Conservation (phyloP, 2,329 filamentous ascomycete species). For the Daldinia sp. region DNA sequence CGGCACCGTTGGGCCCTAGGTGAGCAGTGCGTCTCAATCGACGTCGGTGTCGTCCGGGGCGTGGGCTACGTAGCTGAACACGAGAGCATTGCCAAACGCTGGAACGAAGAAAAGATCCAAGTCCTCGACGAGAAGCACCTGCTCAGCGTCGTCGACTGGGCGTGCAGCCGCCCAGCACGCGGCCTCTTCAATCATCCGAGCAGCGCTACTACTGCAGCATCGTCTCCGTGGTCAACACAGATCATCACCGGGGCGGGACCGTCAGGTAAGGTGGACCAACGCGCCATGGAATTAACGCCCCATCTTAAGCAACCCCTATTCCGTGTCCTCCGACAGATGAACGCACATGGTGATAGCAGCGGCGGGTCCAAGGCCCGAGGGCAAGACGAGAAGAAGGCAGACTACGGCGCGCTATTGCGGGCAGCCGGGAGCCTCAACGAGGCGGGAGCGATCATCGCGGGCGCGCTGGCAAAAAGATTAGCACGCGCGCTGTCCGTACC, state of each 20-base stretch:
- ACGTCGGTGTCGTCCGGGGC: slow-evolving; percentile 17
- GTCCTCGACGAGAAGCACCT: neutral
- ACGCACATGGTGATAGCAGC: neutral
- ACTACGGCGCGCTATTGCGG: too few species aligned
- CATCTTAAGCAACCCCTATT: neutral
- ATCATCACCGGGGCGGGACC: neutral
- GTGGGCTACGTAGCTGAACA: slow-evolving; percentile 24
- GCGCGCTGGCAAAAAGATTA: slow-evolving; percentile 14
- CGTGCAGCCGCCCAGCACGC: neutral
- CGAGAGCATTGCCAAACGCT: neutral
- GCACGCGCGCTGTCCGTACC: slow-evolving; percentile 18
- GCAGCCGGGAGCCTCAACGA: too few species aligned
- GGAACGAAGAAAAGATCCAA: neutral
- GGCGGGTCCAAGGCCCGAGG: neutral
- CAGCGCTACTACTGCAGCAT: neutral
- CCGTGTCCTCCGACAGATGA: neutral
- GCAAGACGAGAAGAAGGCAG: too few species aligned
- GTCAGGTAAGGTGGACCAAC: neutral
- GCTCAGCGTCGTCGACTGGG: neutral
- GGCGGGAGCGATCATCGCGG: slow-evolving; percentile 7
- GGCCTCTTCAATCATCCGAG: too few species aligned
- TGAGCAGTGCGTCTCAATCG: slow-evolving; percentile 18
- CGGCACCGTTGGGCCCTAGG: slow-evolving; percentile 17
- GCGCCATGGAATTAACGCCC: neutral
- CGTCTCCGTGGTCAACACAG: neutral